Base-by-base conservation (phyloP, 2,329 filamentous ascomycete genomes). In the Botrytis paeoniae region DNA sequence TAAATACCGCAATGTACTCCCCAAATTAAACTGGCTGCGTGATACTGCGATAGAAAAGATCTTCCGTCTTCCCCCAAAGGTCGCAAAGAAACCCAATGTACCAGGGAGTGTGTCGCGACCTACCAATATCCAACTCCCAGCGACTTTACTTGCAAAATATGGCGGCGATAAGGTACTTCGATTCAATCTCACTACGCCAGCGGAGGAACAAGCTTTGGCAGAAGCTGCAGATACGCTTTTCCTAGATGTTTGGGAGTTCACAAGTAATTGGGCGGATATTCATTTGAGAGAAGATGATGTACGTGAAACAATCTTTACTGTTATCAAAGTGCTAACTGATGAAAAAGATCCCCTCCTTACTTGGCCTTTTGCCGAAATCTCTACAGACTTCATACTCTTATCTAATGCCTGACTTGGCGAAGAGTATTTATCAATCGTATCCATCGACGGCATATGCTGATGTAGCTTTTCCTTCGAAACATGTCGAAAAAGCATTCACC, bases 161-260 rank as follows among this genome's bases (percentile, higher is more conserved):
- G 89, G 89, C 75, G 89, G 92, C 75, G 91, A 98, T 82, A 86
- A 97, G n/a, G 94, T 99, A 25, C 84, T 98, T 75, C 91, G 96
- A 57, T 98, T 98, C 86, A 93, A 92, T 79, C 84, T 98, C 72
- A 90, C 87, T 75, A 90, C 88, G 39, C 82, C 86, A 4, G 86
- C 89, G 32, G 93, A 97, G 79, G 91, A 93, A 73, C 82, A 84
- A 48, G 91, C 91, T 1, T 84, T 97, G 72, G 87, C 90, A n/a
- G 88, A 92, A 73, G 94, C 93, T 4, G 87, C 91, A 0, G 87
- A 92, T 74, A 89, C 89, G 29, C 87, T 98, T 37, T 92, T 96
- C 78, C 85, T 98, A 60, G 96, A 99, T 80, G 88, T 98, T 2
- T 99, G 96, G 96, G 91, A 93, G 35, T 94, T 93, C 77, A 92